Evolutionary conservation across 2,329 filamentous ascomycete species (phyloP).

Genomic region (Aspergillus tubingensis): DNA sequence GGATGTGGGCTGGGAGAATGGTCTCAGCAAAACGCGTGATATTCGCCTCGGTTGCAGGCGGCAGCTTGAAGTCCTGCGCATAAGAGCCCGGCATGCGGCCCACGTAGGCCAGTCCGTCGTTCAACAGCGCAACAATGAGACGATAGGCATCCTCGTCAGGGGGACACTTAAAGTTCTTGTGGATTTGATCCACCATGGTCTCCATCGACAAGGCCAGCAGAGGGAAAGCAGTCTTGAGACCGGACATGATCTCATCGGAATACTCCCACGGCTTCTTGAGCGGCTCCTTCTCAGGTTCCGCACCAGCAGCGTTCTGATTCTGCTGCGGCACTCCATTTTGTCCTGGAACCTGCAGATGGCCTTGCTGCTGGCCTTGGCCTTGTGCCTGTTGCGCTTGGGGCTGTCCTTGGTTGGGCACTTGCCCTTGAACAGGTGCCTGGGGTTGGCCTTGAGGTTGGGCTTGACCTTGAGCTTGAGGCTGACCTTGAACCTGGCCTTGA

Average conservation of each 20-base stretch:
- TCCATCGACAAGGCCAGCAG: slow-evolving; percentile 97
- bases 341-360: slow-evolving; percentile 32
- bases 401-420: slow-evolving; percentile 24
- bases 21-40: slow-evolving; percentile 96
- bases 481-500: slow-evolving; percentile 15
- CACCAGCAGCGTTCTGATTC: slow-evolving; percentile 21
- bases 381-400: slow-evolving; percentile 26
- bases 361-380: slow-evolving; percentile 29
- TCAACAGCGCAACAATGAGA: slow-evolving; percentile 93
- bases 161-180: slow-evolving; percentile 98
- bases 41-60: slow-evolving; percentile 87
- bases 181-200: slow-evolving; percentile 98
- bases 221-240: slow-evolving; percentile 95
- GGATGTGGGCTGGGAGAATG: slow-evolving; percentile 89
- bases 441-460: slow-evolving; percentile 10
- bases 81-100: slow-evolving; percentile 84
- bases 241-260: slow-evolving; percentile 91
- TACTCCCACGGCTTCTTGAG: slow-evolving; percentile 90
- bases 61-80: slow-evolving; percentile 87
- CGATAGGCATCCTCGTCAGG: slow-evolving; percentile 97
- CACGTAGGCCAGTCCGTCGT: slow-evolving; percentile 91
- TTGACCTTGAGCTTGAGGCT: slow-evolving; percentile 2
- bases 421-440: slow-evolving; percentile 21
- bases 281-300: slow-evolving; percentile 45
- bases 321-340: slow-evolving; percentile 30